Percentiles rank a stretch among this genome's conserved stretches.
Conservation (phyloP, 495 filamentous ascomycete species). For the Penicillium turbatum region DNA sequence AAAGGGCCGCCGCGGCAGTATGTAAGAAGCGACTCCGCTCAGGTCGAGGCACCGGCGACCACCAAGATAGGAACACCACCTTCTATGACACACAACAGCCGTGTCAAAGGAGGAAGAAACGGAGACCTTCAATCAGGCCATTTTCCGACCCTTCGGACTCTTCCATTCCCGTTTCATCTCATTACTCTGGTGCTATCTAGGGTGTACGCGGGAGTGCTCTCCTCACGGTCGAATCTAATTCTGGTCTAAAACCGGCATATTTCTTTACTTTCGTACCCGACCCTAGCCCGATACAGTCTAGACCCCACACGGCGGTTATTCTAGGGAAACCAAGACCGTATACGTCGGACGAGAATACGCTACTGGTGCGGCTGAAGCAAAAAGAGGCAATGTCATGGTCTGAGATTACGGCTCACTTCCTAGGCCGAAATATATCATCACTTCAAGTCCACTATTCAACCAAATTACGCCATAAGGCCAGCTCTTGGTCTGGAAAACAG, state of each 20-base stretch:
- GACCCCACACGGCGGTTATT: constrained; percentile 3
- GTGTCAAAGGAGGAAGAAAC: constrained; percentile 8
- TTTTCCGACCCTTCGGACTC: constrained; percentile 3
- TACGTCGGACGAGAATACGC: constrained; percentile 11
- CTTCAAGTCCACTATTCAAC: constrained; percentile 16
- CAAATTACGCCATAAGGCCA: constrained; percentile 14
- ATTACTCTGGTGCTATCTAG: constrained; percentile 7
- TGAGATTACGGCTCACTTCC: constrained; percentile 14
- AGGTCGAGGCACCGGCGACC: constrained; percentile 6
- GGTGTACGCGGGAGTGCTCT: constrained; percentile 6
- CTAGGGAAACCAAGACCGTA: constrained; percentile 6
- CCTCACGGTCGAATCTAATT: constrained; percentile 9
- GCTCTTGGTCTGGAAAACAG: constrained; percentile 7
- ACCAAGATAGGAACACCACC: constrained; percentile 3
- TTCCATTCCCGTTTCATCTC: constrained; percentile 7
- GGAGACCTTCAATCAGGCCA: constrained; percentile 7
- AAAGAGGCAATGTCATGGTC: constrained; percentile 10
- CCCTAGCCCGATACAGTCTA: constrained; percentile 9
- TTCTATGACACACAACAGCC: constrained; percentile 6
- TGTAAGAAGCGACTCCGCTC: constrained; percentile 15
- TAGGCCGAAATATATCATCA: constrained; percentile 7
- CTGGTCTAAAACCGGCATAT: constrained; percentile 11
- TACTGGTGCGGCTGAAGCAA: constrained; percentile 15
- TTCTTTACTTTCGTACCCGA: constrained; percentile 16
- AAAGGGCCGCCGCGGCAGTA: constrained; percentile 11